Percentiles rank a stretch among this genome's conserved stretches.
phyloP scores from a whole-genome alignment of 352 stramenopile species.

The Globisporangium canariense region DNA sequence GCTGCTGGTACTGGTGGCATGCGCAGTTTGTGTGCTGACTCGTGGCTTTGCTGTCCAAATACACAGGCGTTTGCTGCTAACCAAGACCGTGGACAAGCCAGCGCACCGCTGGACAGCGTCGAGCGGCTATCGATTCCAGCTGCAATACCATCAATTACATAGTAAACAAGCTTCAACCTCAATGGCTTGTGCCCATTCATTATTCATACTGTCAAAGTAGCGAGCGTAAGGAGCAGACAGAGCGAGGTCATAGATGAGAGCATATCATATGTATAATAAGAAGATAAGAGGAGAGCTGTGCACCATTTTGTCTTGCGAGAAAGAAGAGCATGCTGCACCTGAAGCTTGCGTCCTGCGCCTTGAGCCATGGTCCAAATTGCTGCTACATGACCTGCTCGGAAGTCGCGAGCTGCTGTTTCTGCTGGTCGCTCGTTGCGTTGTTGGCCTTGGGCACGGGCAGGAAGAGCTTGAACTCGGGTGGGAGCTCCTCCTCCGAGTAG shows the following conservation, averaged over 20 bases:
- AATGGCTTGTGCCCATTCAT: too few species aligned
- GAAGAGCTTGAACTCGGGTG: constrained; percentile 97
- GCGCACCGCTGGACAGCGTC: background rate
- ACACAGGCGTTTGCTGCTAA: constrained; percentile 10
- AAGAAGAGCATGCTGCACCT: too few species aligned
- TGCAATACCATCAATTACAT: constrained; percentile 4
- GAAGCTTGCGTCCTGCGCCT: too few species aligned
- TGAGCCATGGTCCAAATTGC: constrained; percentile 12
- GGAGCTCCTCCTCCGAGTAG: constrained; percentile 97
- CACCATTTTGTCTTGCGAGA: too few species aligned
- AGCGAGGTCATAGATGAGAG: too few species aligned
- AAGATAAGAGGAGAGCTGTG: too few species aligned
- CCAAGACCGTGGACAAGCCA: background rate
- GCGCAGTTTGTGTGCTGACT: background rate
- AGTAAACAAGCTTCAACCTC: too few species aligned
- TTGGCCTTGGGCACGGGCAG: constrained; percentile 91
- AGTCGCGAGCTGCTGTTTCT: constrained; percentile 36
- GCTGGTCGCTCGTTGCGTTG: constrained; percentile 38
- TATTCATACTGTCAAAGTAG: too few species aligned
- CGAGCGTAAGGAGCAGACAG: too few species aligned
- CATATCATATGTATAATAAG: too few species aligned
- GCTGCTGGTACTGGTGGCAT: background rate
- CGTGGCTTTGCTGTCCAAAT: too few species aligned
- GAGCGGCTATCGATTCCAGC: constrained; percentile 45
- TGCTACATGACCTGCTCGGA: constrained; percentile 41